Conservation (phyloP, 805 yeast species). For the Wickerhamomyces rabaulensis region DNA sequence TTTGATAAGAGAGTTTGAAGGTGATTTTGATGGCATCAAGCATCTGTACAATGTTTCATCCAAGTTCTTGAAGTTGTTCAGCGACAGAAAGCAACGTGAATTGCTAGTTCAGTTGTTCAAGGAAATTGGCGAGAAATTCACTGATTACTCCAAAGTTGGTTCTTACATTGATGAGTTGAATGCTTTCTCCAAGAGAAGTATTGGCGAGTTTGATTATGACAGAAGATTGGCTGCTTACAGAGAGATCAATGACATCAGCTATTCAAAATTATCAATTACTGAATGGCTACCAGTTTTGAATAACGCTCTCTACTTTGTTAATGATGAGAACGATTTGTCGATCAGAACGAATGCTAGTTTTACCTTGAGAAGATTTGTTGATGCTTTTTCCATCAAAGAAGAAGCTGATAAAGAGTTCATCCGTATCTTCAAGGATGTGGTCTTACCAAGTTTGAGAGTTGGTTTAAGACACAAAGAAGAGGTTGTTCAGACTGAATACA, state of each 20-base stretch:
- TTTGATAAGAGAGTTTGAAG: constrained; percentile 47
- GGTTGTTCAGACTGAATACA: constrained; percentile 64
- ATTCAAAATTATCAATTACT: constrained; percentile 33
- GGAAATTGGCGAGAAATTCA: constrained; percentile 50
- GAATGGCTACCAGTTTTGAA: constrained; percentile 83
- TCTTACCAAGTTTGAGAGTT: constrained; percentile 59
- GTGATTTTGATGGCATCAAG: constrained; percentile 45
- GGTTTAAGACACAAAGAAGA: constrained; percentile 64
- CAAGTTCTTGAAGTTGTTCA: constrained; percentile 50
- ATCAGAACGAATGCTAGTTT: constrained; percentile 73
- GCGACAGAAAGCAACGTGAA: constrained; percentile 57
- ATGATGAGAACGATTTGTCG: constrained; percentile 75
- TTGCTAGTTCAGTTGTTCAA: constrained; percentile 55
- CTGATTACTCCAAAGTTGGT: constrained; percentile 40
- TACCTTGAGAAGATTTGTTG: constrained; percentile 59
- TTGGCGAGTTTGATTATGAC: constrained; percentile 78
- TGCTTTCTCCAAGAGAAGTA: constrained; percentile 53
- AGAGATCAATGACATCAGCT: constrained; percentile 52
- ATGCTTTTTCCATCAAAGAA: constrained; percentile 28
- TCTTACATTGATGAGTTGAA: constrained; percentile 60
- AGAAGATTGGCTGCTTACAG: constrained; percentile 65
- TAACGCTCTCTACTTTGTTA: constrained; percentile 62
- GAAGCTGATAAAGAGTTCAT: constrained; percentile 26
- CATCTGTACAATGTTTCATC: constrained; percentile 47
- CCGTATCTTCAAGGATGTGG: constrained; percentile 40